These are phyloP conservation scores for Sugiyamaella lignohabitans DNA, from an alignment of 805 yeast species.

Conservation along the genomic window DNA sequence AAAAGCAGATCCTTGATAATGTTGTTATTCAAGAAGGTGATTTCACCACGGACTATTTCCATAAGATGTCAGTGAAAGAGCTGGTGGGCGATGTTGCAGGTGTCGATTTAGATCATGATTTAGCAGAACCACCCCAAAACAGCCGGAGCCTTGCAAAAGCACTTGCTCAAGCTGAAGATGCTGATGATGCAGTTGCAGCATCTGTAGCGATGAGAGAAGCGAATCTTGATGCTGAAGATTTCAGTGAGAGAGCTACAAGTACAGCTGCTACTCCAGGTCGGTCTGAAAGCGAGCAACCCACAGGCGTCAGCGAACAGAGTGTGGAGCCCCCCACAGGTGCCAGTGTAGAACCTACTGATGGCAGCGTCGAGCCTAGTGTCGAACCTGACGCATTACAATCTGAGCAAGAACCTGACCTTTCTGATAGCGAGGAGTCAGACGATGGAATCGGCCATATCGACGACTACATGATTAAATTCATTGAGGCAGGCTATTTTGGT, in stretches of 20 bases:
- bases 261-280: conserved; percentile 4
- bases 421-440: conserved; percentile 39
- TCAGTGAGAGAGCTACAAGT: conserved; percentile 40
- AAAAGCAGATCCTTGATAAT: conserved; percentile 86
- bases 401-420: conserved; percentile 7
- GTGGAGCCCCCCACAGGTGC: conserved; percentile 4
- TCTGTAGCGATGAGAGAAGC: conserved; percentile 81
- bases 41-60: conserved; percentile 93
- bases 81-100: conserved; percentile 58
- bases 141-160: conserved; percentile 42
- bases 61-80: conserved; percentile 79
- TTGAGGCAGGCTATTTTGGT: conserved; percentile 73
- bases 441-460: conserved; percentile 69
- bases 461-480: conserved; percentile 90
- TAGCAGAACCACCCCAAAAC: conserved; percentile 34
- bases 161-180: conserved; percentile 92
- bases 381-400: conserved; percentile 2
- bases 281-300: not conserved
- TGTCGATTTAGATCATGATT: conserved; percentile 27
- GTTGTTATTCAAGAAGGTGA: conserved; percentile 97
- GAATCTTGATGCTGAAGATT: conserved; percentile 79
- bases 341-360: conserved; percentile 5
- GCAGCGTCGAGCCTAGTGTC: not conserved
- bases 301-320: not conserved
- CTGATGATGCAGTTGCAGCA: conserved; percentile 70